Evolutionary conservation across 768 basidiomycete species (phyloP).

Genomic region (Flagelloscypha sp.): DNA sequence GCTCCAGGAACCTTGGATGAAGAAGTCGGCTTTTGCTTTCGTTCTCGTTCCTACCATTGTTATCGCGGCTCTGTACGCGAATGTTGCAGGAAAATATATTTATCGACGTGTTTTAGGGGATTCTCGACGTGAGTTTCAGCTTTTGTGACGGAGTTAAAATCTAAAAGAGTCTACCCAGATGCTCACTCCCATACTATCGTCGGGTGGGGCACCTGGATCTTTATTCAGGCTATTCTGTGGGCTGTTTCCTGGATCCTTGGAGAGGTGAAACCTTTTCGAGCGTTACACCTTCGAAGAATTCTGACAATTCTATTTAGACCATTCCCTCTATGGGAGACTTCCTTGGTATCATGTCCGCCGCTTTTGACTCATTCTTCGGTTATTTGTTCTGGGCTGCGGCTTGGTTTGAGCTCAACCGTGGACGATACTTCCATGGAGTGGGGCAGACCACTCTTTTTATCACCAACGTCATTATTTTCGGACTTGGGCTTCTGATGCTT

Average conservation of each 20-base stretch:
- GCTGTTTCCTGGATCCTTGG: slow-evolving; percentile 25
- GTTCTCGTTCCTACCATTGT: slow-evolving; percentile 38
- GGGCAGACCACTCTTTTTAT: too few species aligned
- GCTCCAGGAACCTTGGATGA: slow-evolving; percentile 22
- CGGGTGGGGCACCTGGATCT: slow-evolving; percentile 24
- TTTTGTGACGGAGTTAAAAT: not conserved
- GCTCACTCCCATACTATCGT: slow-evolving; percentile 26
- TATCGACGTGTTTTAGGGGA: too few species aligned
- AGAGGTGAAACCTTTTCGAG: slow-evolving; percentile 27
- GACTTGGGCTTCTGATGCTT: slow-evolving; percentile 9
- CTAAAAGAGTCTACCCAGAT: slow-evolving; percentile 11
- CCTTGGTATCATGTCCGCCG: slow-evolving; percentile 22
- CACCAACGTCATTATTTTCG: slow-evolving; percentile 19
- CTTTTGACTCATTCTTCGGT: slow-evolving; percentile 18
- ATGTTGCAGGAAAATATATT: too few species aligned
- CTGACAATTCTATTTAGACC: too few species aligned
- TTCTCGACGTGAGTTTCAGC: slow-evolving; percentile 20
- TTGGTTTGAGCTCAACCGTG: slow-evolving; percentile 14
- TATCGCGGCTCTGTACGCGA: slow-evolving; percentile 38
- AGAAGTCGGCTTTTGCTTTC: slow-evolving; percentile 38
- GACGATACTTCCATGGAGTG: slow-evolving; percentile 17
- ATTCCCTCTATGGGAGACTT: slow-evolving; percentile 22
- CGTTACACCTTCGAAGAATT: too few species aligned
- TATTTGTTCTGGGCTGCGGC: slow-evolving; percentile 15
- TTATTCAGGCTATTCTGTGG: slow-evolving; percentile 25